Evolutionary conservation across 331 rosid species (phyloP), one percentile per base, ranked within the genome.

Genomic region (Rosa hybrid): DNA sequence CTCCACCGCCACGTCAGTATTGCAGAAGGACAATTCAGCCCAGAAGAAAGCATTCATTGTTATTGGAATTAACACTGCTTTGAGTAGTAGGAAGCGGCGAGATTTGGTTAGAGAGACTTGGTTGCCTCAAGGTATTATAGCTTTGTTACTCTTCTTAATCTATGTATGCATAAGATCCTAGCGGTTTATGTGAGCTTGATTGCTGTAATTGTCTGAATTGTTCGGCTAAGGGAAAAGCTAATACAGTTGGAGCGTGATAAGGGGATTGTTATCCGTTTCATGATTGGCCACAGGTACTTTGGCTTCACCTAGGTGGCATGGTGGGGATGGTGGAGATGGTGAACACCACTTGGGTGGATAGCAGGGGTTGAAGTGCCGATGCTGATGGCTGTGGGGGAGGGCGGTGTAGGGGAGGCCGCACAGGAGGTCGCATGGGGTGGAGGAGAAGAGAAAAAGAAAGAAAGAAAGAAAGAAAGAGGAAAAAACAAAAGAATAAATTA

Each of bases 51-150:
- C 82, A 3, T 91, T 96, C 73, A 81, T 96, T 77, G 98, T 93
- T 48, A 93, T 96, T 57, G 98, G 99, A 74, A 96, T 96, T 78
- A 96, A 96, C 87, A 96, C 99, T 0, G 98, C 99, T 86, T 96
- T 96, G 76, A 96, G 99, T 80, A 96, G 99, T 81, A 88, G 99
- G 84, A 96, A 88, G 84, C 80, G 99, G 76, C 97, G 98, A 42
- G 99, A 96, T 87, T 96, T 98, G 5, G 98, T 96, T 67, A 83
- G 99, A 86, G 98, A 91, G 86, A 96, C 99, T 67, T 96, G 99
- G 99, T 93, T 96, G 98, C 99, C 99, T 71, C 96, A 91, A 85
- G 99, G 99, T 96, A 80, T 50, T 45, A 25, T 42, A 23, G 71
- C 62, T 51, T 63, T 12, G 0, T 6, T 7, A 3, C 3, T 62